These are phyloP conservation scores for Calocybe gambosa DNA, from an alignment of 1,284 basidiomycete genomes.

Conservation along the genomic window DNA sequence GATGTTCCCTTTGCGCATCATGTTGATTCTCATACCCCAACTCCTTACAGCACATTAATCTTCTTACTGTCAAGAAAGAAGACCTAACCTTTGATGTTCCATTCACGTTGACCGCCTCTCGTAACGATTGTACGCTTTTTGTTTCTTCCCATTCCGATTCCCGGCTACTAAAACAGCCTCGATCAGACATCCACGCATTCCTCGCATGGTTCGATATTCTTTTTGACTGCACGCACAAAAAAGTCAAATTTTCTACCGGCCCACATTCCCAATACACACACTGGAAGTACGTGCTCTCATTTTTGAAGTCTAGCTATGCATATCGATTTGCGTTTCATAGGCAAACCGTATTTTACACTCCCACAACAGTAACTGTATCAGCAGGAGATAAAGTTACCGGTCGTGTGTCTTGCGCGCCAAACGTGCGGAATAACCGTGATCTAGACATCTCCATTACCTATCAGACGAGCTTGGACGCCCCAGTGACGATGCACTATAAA, in stretches of 20 bases:
- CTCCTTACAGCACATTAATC: slow-evolving; percentile 71
- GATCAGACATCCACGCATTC: slow-evolving; percentile 92
- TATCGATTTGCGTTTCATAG: slow-evolving; percentile 27
- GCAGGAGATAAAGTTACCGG: slow-evolving; percentile 73
- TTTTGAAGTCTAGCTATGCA: neutral
- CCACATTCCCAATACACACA: slow-evolving; percentile 96
- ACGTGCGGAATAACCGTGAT: slow-evolving; percentile 87
- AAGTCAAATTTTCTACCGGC: slow-evolving; percentile 91
- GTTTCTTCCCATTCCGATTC: slow-evolving; percentile 3
- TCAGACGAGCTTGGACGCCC: slow-evolving; percentile 34
- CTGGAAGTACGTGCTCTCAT: slow-evolving; percentile 69
- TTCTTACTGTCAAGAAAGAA: slow-evolving; percentile 91
- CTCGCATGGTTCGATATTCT: slow-evolving; percentile 98
- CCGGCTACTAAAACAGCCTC: neutral
- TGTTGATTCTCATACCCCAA: neutral
- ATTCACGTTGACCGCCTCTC: slow-evolving; percentile 79
- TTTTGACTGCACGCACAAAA: slow-evolving; percentile 96
- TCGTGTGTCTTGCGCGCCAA: slow-evolving; percentile 73
- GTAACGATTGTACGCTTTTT: slow-evolving; percentile 79
- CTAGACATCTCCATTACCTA: slow-evolving; percentile 85
- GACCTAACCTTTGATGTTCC: slow-evolving; percentile 84
- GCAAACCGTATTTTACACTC: slow-evolving; percentile 97
- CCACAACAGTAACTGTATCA: slow-evolving; percentile 60
- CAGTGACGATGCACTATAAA: slow-evolving; percentile 57
- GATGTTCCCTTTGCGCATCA: neutral